Evolutionary conservation across 441 rosid species (phyloP).

Genomic region (Croton laevigatus): DNA sequence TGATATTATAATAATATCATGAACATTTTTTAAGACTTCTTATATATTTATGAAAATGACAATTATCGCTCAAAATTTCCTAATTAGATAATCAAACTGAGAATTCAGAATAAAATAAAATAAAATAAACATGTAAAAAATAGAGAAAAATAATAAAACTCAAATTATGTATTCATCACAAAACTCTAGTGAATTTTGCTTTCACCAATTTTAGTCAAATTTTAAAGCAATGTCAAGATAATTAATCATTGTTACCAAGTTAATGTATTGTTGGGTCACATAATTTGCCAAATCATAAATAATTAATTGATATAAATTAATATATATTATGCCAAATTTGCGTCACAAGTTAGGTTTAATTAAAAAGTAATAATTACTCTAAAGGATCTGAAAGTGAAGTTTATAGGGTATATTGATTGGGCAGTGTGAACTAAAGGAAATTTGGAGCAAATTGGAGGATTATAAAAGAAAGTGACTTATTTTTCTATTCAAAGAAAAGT

Average conservation of each 20-base stretch:
- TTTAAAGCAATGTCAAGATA: background rate
- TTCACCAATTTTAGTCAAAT: background rate
- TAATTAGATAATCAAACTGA: too few species aligned
- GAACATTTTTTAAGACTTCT: too few species aligned
- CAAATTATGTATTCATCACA: too few species aligned
- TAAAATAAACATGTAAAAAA: too few species aligned
- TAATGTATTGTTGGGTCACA: background rate
- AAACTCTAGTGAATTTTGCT: background rate
- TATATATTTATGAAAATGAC: too few species aligned
- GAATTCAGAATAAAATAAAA: too few species aligned
- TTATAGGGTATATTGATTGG: background rate
- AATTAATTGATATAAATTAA: background rate
- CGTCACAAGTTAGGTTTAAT: background rate
- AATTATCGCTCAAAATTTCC: too few species aligned
- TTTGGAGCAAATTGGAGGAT: background rate
- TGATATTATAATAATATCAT: too few species aligned
- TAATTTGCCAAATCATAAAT: background rate
- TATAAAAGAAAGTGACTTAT: conserved; percentile 19
- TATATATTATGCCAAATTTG: background rate
- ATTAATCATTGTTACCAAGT: too few species aligned
- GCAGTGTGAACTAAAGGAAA: background rate
- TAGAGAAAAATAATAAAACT: too few species aligned
- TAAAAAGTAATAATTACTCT: conserved; percentile 13
- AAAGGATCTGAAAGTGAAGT: conserved; percentile 22
- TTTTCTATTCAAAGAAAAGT: conserved; percentile 17